Evolutionary conservation across 192 early-diverging fungal species (phyloP).

Genomic region (Backusella mclennaniae): DNA sequence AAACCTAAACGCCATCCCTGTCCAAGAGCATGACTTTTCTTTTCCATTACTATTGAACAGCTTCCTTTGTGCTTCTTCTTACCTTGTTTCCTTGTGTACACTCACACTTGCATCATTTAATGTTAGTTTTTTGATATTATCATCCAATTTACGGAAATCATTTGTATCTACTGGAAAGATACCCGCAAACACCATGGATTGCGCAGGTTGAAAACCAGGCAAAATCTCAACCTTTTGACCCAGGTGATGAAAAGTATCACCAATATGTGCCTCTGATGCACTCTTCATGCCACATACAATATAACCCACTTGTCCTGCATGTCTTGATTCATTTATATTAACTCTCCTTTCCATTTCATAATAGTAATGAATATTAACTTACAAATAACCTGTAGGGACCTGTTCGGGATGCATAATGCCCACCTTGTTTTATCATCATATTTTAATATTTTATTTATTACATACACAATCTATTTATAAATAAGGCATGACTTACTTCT

Average conservation of each 20-base stretch:
- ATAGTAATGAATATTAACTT: slow-evolving; percentile 32
- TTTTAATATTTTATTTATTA: background rate
- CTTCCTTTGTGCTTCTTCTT: background rate
- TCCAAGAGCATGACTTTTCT: slow-evolving; percentile 69
- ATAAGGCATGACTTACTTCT: slow-evolving; percentile 40
- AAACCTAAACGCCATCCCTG: slow-evolving; percentile 98
- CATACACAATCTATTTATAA: background rate
- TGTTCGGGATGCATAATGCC: slow-evolving; percentile 97
- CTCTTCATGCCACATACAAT: slow-evolving; percentile 91
- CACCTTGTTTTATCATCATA: slow-evolving; percentile 33
- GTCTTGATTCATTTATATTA: slow-evolving; percentile 30
- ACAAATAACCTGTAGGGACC: slow-evolving; percentile 58
- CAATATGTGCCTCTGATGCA: slow-evolving; percentile 88
- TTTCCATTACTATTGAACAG: background rate
- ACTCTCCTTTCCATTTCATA: background rate
- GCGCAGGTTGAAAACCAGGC: slow-evolving; percentile 92
- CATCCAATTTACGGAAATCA: slow-evolving; percentile 85
- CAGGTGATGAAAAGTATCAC: slow-evolving; percentile 89
- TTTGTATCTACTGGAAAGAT: slow-evolving; percentile 89
- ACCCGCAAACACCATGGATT: slow-evolving; percentile 93
- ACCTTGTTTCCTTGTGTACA: slow-evolving; percentile 80
- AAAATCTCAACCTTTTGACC: slow-evolving; percentile 67
- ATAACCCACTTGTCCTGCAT: slow-evolving; percentile 88
- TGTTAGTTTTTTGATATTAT: slow-evolving; percentile 90
- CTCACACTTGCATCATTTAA: slow-evolving; percentile 94